Evolutionary conservation across 495 filamentous ascomycete species (phyloP), one percentile per base, ranked within the genome.

Genomic region (Alectoria sarmentosa): DNA sequence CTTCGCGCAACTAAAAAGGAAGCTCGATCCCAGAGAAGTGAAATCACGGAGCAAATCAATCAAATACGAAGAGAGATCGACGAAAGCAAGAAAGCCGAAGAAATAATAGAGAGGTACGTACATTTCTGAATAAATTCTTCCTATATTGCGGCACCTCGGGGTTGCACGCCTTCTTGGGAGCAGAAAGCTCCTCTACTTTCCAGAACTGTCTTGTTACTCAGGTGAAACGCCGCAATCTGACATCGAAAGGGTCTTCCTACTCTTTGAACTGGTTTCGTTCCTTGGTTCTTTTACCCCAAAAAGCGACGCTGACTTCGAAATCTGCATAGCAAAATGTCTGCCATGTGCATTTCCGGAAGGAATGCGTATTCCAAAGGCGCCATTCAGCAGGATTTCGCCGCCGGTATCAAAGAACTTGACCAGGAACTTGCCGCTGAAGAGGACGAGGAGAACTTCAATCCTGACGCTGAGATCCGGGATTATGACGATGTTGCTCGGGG

Each of bases 381-480:
- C 0, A 84, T 87, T 19, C 79, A 80, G 67, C 69, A 73, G 9
- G 83, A 88, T 58, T 88, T 85, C 68, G 81, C 81, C 10, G 73
- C 75, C 15, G 82, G 83, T 0, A 76, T 87, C n/a, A 74, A 70
- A 66, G 79, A 82, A 66, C 73, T 84, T 21, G 83, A 85, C 67
- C 70, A 79, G 56, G 81, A 83, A 58, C 70, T 76, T 49, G 75
- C 76, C 10, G 74, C 73, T 26, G 77, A 77, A 65, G 72, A 76
- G 56, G 78, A 81, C 60, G 74, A 74, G 38, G 75, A 71, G 32
- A 78, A 76, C 39, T 80, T 79, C 62, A 75, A 82, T 60, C 79
- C 78, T 0, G 71, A 74, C 8, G 60, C 72, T 1, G 75, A 78
- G 7, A 48, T 70, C 38, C 72, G 83, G n/a, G 82, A 88, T 65